Base-by-base conservation (phyloP, 2,329 filamentous ascomycete genomes). In the Trichoderma sp. region DNA sequence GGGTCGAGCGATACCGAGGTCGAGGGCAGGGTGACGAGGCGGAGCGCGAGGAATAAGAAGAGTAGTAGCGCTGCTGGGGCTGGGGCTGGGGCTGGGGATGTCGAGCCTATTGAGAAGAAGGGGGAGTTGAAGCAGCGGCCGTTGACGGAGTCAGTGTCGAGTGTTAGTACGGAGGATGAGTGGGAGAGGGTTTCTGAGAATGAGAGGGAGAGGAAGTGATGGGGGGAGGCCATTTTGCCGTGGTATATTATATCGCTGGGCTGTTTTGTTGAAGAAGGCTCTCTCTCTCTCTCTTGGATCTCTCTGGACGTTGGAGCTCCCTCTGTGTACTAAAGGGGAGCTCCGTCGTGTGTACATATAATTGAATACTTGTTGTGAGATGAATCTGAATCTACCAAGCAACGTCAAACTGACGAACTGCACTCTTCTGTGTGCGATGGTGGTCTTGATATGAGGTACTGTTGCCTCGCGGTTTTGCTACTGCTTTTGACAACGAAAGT, bases 101-200 rank as follows among this genome's bases (percentile, higher is more conserved):
- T 84, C n/a, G 83, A 87, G 77, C 77, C 82, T 15, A 76, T 81
- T 26, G 83, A 84, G 76, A 74, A 77, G 68, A 75, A 76, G 18
- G 86, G 84, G 68, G 82, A 86, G 74, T 78, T 89, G 75, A 89
- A 87, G 81, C 84, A 84, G 65, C 84, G 58, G 68, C 76, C 81
- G 62, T 80, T 73, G 15, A 71, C 82, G 65, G 85, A 84, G 47
- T 84, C 83, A 28, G 88, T 86, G 80, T 90, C 87, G 60, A 86
- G 87, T 67, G 86, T 82, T 24, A 95, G 94, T 82, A 98, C 95
- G 5, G 95, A 98, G 83, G 95, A 95, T 78, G 95, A 98, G 83
- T 98, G 95, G 95, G 95, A 98, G 85, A 97, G 96, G 85, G 92
- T 98, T 4, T 94, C 93, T 15, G 72, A 73, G 81, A 89, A 86